Base-by-base conservation (phyloP, 768 basidiomycete genomes). In the Hygrophorus pudorinus region DNA sequence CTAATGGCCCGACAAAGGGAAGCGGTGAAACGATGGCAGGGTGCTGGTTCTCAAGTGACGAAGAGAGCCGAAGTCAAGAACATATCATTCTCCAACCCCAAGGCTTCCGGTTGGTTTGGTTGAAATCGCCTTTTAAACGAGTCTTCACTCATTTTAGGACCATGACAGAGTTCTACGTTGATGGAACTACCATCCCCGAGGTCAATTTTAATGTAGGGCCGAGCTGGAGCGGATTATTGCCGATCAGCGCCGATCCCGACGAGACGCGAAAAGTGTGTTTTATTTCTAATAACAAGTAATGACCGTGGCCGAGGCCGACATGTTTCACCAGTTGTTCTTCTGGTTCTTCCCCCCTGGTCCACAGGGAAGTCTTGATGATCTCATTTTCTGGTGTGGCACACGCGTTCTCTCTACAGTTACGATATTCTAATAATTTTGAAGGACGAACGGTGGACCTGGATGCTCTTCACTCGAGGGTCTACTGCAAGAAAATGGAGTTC, bases 341-440 rank as follows among this genome's bases (percentile, higher is more conserved):
- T 86, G 85, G 84, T 81, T 85, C 62, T 86, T 85, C 66, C 85
- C 85, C 43, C 81, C 84, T 1, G 83, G 81, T 3, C 80, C 81
- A 0, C 64, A 76, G 51, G 85, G 83, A 14, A 81, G 77, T 50
- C 55, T 73, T 3, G 81, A 87, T 52, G 82, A 86, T 54, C 53
- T 87, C 35, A 79, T 86, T 27, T 82, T 85, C 59, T 86, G 84
- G 84, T 80, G 51, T 39, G 63, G 39, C 17, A n/a, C 12, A 38
- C 24, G 33, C 20, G 24, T 28, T 24, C 16, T 10, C 39, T 16
- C 30, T 16, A 31, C 41, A 36, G 12, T 9, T 29, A 13, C 10
- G 13, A 44, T 47, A 37, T 37, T 21, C 6, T 28, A 40, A 46
- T 33, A 36, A 12, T 5, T 9, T 43, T 42, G 16, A 53, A 84